Conservation (phyloP, 768 basidiomycete species). For the Scleroderma citrinum region DNA sequence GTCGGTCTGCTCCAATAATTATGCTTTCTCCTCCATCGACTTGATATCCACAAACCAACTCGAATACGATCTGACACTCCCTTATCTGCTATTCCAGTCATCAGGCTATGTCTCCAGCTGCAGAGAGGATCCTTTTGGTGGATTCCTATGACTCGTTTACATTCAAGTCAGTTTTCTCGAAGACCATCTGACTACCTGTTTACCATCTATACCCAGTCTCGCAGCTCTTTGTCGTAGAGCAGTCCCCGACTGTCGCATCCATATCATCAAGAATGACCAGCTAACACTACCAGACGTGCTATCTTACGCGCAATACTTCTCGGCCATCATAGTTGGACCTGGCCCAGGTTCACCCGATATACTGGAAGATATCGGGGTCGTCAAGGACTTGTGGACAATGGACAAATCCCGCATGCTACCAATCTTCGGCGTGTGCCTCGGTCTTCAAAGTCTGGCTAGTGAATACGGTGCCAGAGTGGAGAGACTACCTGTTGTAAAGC, state of each 20-base stretch:
- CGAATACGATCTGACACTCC: neutral
- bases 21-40: neutral
- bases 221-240: slow-evolving; percentile 62
- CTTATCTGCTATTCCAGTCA: neutral
- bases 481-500: slow-evolving; percentile 64
- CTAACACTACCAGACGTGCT: slow-evolving; percentile 45
- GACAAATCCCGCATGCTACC: slow-evolving; percentile 48
- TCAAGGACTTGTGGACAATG: slow-evolving; percentile 67
- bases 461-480: slow-evolving; percentile 59
- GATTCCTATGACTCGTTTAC: slow-evolving; percentile 89
- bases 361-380: slow-evolving; percentile 57
- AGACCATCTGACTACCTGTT: neutral
- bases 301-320: slow-evolving; percentile 53
- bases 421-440: slow-evolving; percentile 80
- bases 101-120: slow-evolving; percentile 18
- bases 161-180: slow-evolving; percentile 58
- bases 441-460: slow-evolving; percentile 68
- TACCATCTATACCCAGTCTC: slow-evolving; percentile 44
- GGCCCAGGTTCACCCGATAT: slow-evolving; percentile 75
- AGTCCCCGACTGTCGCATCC: slow-evolving; percentile 54
- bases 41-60: neutral
- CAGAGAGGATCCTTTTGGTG: slow-evolving; percentile 58
- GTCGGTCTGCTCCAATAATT: too few species aligned
- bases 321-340: slow-evolving; percentile 69
- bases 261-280: slow-evolving; percentile 71